A percentile compares a stretch with the other conserved stretches of the same genome.
Conservation (phyloP, 1,139 yeast species). For the Wickerhamiella infanticola region DNA sequence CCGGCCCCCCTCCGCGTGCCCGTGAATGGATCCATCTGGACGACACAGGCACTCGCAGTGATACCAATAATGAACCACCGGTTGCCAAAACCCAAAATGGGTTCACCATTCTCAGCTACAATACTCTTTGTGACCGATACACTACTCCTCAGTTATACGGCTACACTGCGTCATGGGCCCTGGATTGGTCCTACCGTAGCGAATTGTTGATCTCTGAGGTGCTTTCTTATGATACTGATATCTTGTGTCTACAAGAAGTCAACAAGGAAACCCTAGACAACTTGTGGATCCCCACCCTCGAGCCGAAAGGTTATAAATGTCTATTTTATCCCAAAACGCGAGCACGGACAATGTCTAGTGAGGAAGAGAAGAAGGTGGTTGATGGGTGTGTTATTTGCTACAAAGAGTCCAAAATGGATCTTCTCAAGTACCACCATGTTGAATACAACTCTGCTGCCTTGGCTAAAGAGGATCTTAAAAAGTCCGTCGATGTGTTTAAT, state of each 20-base stretch:
- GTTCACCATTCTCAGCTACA: constrained; percentile 74
- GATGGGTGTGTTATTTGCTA: constrained; percentile 96
- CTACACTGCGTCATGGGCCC: constrained; percentile 95
- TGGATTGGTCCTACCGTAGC: constrained; percentile 85
- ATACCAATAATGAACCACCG: constrained; percentile 11
- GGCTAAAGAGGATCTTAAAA: constrained; percentile 76
- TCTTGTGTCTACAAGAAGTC: constrained; percentile 88
- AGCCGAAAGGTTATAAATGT: constrained; percentile 63
- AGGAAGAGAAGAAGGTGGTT: constrained; percentile 69
- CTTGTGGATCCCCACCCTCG: constrained; percentile 67
- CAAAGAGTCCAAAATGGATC: constrained; percentile 49
- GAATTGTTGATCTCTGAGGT: constrained; percentile 61
- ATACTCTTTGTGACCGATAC: constrained; percentile 87
- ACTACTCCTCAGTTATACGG: constrained; percentile 87
- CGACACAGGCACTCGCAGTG: background rate
- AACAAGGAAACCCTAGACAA: constrained; percentile 78
- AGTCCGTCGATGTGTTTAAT: constrained; percentile 87
- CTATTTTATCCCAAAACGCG: constrained; percentile 77
- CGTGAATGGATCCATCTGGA: constrained; percentile 72
- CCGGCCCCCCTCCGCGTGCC: constrained; percentile 46
- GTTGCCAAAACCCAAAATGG: constrained; percentile 17
- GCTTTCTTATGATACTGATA: constrained; percentile 47
- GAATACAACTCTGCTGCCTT: constrained; percentile 84
- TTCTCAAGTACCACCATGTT: constrained; percentile 54
- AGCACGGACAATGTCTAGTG: constrained; percentile 66